A percentile compares a stretch with the other conserved stretches of the same genome.
These are phyloP conservation scores for Talaromyces sp. DNA, from an alignment of 2,329 filamentous ascomycete species.

Conservation along the genomic window DNA sequence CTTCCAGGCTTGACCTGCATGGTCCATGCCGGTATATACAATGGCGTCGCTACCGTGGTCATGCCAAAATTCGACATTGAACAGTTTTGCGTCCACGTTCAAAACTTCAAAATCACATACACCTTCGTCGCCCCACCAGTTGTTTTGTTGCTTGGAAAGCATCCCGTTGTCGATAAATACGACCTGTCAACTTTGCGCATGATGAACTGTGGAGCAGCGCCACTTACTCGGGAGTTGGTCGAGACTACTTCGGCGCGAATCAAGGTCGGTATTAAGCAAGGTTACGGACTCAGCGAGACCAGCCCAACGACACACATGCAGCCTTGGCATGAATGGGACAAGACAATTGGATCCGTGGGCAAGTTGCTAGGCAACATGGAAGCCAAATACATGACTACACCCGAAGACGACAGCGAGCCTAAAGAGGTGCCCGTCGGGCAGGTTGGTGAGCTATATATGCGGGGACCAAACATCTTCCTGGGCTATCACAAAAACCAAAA, in stretches of 20 bases:
- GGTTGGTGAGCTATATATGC: slow-evolving; percentile 64
- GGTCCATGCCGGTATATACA: slow-evolving; percentile 62
- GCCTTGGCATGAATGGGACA: slow-evolving; percentile 69
- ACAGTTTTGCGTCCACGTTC: slow-evolving; percentile 69
- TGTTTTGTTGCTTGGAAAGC: slow-evolving; percentile 72
- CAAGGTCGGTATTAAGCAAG: slow-evolving; percentile 80
- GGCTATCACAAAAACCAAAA: slow-evolving; percentile 58
- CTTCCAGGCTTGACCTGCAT: slow-evolving; percentile 62
- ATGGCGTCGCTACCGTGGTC: slow-evolving; percentile 62
- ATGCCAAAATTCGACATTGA: slow-evolving; percentile 79
- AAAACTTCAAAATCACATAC: slow-evolving; percentile 70
- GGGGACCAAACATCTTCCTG: slow-evolving; percentile 59
- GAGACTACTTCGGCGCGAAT: slow-evolving; percentile 69
- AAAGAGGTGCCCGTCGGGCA: slow-evolving; percentile 58
- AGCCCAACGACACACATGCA: slow-evolving; percentile 73
- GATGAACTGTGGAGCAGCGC: slow-evolving; percentile 83
- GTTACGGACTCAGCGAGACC: slow-evolving; percentile 85
- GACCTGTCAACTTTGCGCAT: slow-evolving; percentile 73
- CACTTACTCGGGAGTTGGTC: slow-evolving; percentile 74
- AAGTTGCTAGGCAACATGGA: slow-evolving; percentile 72
- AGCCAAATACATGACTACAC: slow-evolving; percentile 67
- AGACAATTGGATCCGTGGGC: slow-evolving; percentile 72
- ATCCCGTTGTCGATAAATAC: slow-evolving; percentile 72
- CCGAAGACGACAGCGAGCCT: slow-evolving; percentile 44
- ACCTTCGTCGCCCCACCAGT: slow-evolving; percentile 81